Evolutionary conservation across 106 monocot species (phyloP).

Genomic region (Allium cepa): DNA sequence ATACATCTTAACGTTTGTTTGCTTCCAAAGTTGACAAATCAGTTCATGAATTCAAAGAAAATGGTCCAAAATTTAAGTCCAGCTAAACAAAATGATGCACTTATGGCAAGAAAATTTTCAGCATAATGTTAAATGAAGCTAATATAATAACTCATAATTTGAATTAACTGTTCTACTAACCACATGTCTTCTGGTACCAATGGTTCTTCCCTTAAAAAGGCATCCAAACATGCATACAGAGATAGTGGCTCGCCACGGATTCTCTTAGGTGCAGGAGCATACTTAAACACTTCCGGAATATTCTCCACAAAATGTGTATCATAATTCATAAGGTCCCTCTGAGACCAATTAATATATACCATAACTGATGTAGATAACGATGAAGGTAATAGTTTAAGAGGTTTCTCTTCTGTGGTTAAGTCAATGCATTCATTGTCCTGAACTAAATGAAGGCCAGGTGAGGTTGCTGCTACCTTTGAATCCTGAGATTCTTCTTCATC

Average conservation of each 20-base stretch:
- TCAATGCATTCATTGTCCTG: constrained; percentile 58
- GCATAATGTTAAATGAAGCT: background rate
- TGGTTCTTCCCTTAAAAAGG: constrained; percentile 96
- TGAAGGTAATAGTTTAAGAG: constrained; percentile 27
- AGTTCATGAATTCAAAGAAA: background rate
- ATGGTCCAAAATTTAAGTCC: background rate
- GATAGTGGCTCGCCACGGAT: constrained; percentile 88
- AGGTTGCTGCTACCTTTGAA: background rate
- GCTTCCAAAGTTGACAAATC: background rate
- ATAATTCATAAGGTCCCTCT: constrained; percentile 49
- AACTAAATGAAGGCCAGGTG: constrained; percentile 46
- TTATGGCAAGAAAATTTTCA: background rate
- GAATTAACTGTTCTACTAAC: constrained; percentile 33
- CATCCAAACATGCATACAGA: constrained; percentile 92
- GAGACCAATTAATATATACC: constrained; percentile 79
- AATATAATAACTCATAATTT: too few relatives aligned
- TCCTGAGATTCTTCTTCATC: constrained; percentile 13
- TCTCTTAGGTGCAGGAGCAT: constrained; percentile 77
- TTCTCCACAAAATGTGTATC: constrained; percentile 56
- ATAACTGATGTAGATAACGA: constrained; percentile 19
- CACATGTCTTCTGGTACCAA: constrained; percentile 98
- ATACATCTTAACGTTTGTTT: background rate
- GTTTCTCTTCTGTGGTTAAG: constrained; percentile 50
- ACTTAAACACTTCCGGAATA: constrained; percentile 84
- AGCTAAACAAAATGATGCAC: background rate